Evolutionary conservation across 1,284 basidiomycete species (phyloP), one percentile per base, ranked within the genome.

Genomic region (Earliella scabrosa): DNA sequence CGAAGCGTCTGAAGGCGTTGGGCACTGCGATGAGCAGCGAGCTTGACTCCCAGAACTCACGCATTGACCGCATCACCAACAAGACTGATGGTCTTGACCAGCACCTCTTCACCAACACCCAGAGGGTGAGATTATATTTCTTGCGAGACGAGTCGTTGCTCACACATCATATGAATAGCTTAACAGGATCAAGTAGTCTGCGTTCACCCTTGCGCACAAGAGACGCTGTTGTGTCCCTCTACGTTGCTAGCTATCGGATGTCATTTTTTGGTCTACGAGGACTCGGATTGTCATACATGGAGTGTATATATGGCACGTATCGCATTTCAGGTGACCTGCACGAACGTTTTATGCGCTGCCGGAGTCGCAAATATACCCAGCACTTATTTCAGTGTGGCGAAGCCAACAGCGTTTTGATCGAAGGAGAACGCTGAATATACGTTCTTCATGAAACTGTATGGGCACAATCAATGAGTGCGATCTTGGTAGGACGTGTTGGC

Each of bases 11-110:
- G 63, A 97, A 95, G 75, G 85, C 87, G 24, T 77, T 98, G 23
- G 93, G 93, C 2, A 82, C 82, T 60, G 88, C 93, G 8, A 94
- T 95, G 87, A 87, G 92, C 31, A 80, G 89, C 60, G 92, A 94
- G 66, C 80, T 94, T 46, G 88, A 93, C 64, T 75, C 75, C 26
- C 93, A 95, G 77, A 94, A 91, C 74, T 64, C 66, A 2, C 81
- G 91, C 54, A 85, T 95, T 48, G 83, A 85, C 45, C 78, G 78
- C 41, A 86, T 95, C 57, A 80, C 82, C 52, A 78, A 82, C 62
- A 94, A 94, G 79, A 81, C 89, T 10, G 82, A 81, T 52, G 77
- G 69, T 45, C 74, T 92, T 46, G 89, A 91, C 66, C 77, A 76
- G 60, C 82, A 75, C 61, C 78, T 93, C 60, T 81, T 81, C 73